These are phyloP conservation scores for Hemileia vastatrix DNA, from an alignment of 1,284 basidiomycete genomes.

Conservation along the genomic window DNA sequence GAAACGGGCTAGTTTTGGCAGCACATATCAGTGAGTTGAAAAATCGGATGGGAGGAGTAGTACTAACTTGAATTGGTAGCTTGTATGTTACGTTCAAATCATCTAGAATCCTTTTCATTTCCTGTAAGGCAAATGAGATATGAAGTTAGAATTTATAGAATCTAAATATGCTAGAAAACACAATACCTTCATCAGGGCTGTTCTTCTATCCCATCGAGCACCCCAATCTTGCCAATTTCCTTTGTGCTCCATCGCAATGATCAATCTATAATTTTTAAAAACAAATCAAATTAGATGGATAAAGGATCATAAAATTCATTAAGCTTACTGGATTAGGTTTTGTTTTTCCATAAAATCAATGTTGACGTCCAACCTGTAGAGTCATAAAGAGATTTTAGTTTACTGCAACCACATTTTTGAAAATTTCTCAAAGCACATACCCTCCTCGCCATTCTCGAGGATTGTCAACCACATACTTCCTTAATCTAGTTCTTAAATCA, in stretches of 20 bases:
- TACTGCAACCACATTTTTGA: background rate
- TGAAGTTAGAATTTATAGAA: conserved; percentile 52
- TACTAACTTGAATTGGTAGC: conserved; percentile 54
- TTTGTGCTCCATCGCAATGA: conserved; percentile 66
- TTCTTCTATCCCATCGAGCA: conserved; percentile 51
- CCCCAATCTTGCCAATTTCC: conserved; percentile 82
- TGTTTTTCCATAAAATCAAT: conserved; percentile 41
- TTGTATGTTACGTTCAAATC: conserved; percentile 61
- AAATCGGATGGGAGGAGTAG: no score
- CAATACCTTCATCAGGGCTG: conserved; percentile 35
- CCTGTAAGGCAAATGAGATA: conserved; percentile 54
- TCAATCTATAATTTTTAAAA: conserved; percentile 47
- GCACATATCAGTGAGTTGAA: no score
- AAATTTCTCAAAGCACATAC: background rate
- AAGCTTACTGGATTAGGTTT: conserved; percentile 26
- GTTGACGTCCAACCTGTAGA: conserved; percentile 36
- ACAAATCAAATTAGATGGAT: background rate
- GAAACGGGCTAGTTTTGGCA: no score
- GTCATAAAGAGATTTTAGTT: background rate
- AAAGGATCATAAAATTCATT: conserved; percentile 3
- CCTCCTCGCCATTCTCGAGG: conserved; percentile 60
- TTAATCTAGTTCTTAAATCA: conserved; percentile 55
- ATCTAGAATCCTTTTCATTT: conserved; percentile 59
- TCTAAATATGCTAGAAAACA: background rate
- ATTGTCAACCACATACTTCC: conserved; percentile 57